phyloP scores from a whole-genome alignment of 2,329 filamentous ascomycete species.

The Hansfordia pulvinata region DNA sequence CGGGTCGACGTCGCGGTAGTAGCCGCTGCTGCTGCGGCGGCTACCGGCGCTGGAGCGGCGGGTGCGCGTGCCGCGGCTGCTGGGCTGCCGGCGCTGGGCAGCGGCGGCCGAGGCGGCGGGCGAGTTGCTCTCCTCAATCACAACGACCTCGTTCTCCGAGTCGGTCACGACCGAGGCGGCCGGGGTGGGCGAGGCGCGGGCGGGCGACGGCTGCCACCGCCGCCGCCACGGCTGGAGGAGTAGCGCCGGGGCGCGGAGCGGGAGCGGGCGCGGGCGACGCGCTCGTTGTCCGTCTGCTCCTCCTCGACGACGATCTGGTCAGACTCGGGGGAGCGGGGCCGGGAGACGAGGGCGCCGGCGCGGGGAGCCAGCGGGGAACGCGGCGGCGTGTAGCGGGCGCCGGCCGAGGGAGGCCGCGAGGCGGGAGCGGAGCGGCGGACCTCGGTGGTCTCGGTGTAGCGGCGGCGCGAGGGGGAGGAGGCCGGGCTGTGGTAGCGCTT shows the following conservation, averaged over 20 bases:
- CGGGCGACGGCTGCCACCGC: constrained; percentile 1
- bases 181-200: constrained; percentile 3
- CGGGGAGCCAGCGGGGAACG: constrained; percentile 1
- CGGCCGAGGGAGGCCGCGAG: constrained; percentile 2
- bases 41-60: no score
- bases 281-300: constrained; percentile 5
- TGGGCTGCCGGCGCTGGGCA: constrained; percentile 13
- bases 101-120: no score
- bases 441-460: constrained; percentile 15
- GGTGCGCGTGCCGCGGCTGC: constrained; percentile 9
- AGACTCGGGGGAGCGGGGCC: no score
- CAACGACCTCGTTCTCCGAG: constrained; percentile 22
- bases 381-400: constrained; percentile 2
- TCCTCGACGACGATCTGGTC: constrained; percentile 19
- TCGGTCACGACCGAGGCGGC: constrained; percentile 14
- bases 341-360: constrained; percentile 1
- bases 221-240: constrained; percentile 3
- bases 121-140: constrained; percentile 20
- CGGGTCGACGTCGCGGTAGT: constrained; percentile 17
- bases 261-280: constrained; percentile 4
- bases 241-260: not conserved
- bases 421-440: constrained; percentile 10
- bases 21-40: constrained; percentile 12
- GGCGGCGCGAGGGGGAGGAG: constrained; percentile 5
- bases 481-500: constrained; percentile 5